Evolutionary conservation across 2,329 filamentous ascomycete species (phyloP).

Genomic region (Phialophora macrospora): DNA sequence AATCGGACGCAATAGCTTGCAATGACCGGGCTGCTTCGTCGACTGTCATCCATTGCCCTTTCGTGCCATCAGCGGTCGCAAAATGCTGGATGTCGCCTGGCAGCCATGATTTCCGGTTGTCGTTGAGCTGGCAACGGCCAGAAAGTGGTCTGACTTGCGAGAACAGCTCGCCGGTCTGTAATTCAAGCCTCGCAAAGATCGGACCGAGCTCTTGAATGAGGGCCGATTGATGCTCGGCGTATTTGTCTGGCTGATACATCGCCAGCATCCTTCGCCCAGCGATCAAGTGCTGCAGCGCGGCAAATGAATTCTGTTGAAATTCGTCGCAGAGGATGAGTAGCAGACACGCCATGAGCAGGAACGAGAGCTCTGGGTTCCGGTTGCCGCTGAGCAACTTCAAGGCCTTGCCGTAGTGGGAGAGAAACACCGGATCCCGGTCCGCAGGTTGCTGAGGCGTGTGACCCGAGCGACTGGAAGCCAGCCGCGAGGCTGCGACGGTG

Average conservation of each 20-base stretch:
- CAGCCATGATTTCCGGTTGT: not conserved
- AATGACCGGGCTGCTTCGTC: constrained; percentile 17
- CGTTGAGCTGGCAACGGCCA: not conserved
- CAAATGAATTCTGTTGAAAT: constrained; percentile 23
- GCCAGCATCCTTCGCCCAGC: constrained; percentile 27
- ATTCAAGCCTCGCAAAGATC: constrained; percentile 30
- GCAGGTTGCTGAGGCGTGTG: not conserved
- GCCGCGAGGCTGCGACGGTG: constrained; percentile 35
- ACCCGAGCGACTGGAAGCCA: not conserved
- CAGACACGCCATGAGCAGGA: constrained; percentile 31
- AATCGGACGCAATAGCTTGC: constrained; percentile 15
- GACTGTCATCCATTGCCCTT: constrained; percentile 5
- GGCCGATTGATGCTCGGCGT: not conserved
- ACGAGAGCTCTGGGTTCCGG: constrained; percentile 18
- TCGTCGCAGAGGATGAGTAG: constrained; percentile 33
- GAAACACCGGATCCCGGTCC: constrained; percentile 15
- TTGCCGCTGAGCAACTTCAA: constrained; percentile 20
- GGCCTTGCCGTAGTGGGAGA: constrained; percentile 30
- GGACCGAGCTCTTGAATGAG: constrained; percentile 24
- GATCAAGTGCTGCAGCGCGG: constrained; percentile 26
- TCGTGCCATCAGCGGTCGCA: not conserved
- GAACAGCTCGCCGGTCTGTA: constrained; percentile 21
- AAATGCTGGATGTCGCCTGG: constrained; percentile 14
- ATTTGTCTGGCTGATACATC: not conserved
- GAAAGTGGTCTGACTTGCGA: constrained; percentile 13